phyloP scores from a whole-genome alignment of 768 basidiomycete species.

The Termitomyces sp. region DNA sequence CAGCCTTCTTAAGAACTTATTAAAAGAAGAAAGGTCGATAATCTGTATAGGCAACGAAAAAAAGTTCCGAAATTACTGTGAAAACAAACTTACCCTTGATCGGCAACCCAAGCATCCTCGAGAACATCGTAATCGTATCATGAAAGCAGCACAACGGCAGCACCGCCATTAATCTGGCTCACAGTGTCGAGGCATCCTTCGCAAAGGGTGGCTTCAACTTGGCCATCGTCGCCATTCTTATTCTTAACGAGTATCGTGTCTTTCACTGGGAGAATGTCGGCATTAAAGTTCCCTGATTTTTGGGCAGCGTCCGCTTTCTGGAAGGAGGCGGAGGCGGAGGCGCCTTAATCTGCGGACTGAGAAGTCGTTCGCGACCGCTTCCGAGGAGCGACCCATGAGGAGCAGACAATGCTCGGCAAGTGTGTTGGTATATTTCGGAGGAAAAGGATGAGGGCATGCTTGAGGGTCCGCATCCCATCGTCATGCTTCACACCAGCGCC shows the following conservation, averaged over 20 bases:
- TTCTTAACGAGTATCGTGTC: conserved; percentile 25
- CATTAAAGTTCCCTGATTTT: conserved; percentile 12
- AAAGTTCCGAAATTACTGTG: conserved; percentile 31
- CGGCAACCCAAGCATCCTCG: conserved; percentile 73
- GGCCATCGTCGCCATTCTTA: conserved; percentile 49
- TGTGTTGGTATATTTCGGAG: conserved; percentile 44
- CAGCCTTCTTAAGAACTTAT: conserved; percentile 48
- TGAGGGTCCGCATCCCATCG: conserved; percentile 54
- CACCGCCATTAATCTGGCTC: conserved; percentile 89
- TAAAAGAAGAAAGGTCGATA: no score
- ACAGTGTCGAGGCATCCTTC: conserved; percentile 72
- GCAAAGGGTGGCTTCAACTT: conserved; percentile 85
- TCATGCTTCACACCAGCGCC: conserved; percentile 81
- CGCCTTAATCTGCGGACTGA: conserved; percentile 60
- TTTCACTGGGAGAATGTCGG: conserved; percentile 80
- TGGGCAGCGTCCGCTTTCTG: no score
- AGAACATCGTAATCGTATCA: conserved; percentile 78
- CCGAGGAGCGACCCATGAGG: conserved; percentile 86
- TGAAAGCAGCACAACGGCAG: conserved; percentile 82
- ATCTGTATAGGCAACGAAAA: no score
- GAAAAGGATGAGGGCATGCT: conserved; percentile 53
- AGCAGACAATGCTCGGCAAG: conserved; percentile 76
- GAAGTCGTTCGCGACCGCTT: conserved; percentile 82
- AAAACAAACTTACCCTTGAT: conserved; percentile 83
- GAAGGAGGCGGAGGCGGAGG: no score